Base-by-base conservation (phyloP, 495 filamentous ascomycete species). In the Daldinia loculata region DNA sequence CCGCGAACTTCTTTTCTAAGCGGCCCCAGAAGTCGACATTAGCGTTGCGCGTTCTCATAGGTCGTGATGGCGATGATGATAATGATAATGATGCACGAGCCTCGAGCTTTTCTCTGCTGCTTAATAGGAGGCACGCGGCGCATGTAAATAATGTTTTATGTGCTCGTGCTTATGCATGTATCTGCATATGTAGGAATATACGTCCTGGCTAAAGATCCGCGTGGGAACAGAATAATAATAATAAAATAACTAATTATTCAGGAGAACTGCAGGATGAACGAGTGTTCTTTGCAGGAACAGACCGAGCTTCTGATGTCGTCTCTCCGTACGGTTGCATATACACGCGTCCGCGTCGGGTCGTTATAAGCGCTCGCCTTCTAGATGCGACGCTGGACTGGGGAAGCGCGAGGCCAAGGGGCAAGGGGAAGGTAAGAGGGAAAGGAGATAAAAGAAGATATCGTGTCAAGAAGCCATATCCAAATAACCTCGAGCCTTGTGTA, bases 381-480 rank as follows among this genome's bases (percentile, higher is more conserved):
- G 63, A 72, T 72, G 70, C 65, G 61, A 72, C 69, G 55, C 59
- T 41, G 60, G 60, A 48, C 69, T n/a, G 56, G 64, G 65, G 63
- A 66, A 67, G 48, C 59, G 55, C 64, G 63, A 67, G 48, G 32
- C 63, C 53, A 72, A 74, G 72, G 51, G 59, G 57, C 36, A 51
- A 65, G 68, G 56, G 64, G 45, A n/a, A 24, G 48, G 1, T 29
- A 41, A 41, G 56, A 45, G 58, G 59, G 36, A 66, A 58, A 64
- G 38, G 48, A 60, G 55, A 24, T 24, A 12, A 67, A 39, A 43
- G 29, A 72, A 66, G 61, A 66, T 66, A 62, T 65, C 57, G 51
- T 73, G 57, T 69, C 57, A 73, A 66, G 66, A 73, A 66, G 70
- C 52, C 66, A 73, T 73, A 73, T 69, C 66, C 65, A 62, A 62